Evolutionary conservation across 805 yeast genomes (phyloP), one percentile per base, ranked within the genome.

Genomic region (Metschnikowia gelsemii): DNA sequence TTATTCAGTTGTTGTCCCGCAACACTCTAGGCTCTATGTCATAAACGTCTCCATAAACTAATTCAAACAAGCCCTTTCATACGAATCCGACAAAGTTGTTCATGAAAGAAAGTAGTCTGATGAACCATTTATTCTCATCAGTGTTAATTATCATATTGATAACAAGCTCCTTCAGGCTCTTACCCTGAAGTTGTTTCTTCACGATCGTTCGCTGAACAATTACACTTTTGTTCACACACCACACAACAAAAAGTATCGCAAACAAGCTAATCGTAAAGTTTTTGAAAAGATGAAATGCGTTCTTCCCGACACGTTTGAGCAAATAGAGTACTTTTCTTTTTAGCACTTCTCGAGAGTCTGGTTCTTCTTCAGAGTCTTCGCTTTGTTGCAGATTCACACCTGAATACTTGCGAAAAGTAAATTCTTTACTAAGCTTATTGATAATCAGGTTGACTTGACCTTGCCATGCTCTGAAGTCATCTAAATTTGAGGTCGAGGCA

Each of bases 381-480:
- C 32, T 25, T 3, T 35, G 31, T 7, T 32, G 32, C 8, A 12
- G 21, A 13, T 26, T 25, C 24, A 24, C 16, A 8, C 37, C 40
- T 8, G 36, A 18, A 38, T 29, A 33, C 32, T 41, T 31, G 19
- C 50, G 43, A 24, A 21, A 32, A 8, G 46, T 34, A 19, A 49
- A 40, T 45, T 77, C 81, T 38, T 64, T 58, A 13, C 73, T 63
- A 29, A 78, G 65, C 52, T 70, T 68, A 45, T 63, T 66, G 39
- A 78, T 60, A 6, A 78, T 63, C 35, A 66, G 50, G 46, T 76
- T 77, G 35, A 77, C 72, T 41, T 76, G 81, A 23, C 66, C 68
- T 53, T 76, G 81, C 82, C 82, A 77, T 34, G 62, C 66, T 30
- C 68, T 62, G 45, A 76, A 71, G 29, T 75, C 80, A 30, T 66